Conservation (phyloP, 768 basidiomycete species). For the Lactarius quietus region DNA sequence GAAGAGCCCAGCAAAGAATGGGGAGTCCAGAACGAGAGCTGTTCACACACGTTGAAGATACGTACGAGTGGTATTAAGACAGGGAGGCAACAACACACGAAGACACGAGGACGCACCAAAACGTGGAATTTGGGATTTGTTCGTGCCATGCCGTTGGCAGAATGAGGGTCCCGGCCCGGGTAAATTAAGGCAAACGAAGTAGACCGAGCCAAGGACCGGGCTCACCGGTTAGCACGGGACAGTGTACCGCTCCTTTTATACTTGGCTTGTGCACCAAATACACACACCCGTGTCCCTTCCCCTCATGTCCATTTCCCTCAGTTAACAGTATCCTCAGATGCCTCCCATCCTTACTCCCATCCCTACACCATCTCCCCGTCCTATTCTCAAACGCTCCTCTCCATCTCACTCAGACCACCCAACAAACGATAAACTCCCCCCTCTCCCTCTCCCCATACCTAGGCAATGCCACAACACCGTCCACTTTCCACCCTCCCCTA, state of each 20-base stretch:
- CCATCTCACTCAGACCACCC: background rate
- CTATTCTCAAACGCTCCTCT: slow-evolving; percentile 26
- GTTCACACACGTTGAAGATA: background rate
- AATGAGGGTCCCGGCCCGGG: slow-evolving; percentile 3
- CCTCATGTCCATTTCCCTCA: slow-evolving; percentile 15
- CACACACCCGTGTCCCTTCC: background rate
- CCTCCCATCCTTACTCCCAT: slow-evolving; percentile 5
- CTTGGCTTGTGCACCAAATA: background rate
- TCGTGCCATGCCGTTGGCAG: background rate
- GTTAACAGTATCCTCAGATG: slow-evolving; percentile 7
- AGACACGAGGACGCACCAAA: slow-evolving; percentile 17
- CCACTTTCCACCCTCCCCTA: slow-evolving; percentile 44
- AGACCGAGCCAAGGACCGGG: slow-evolving; percentile 7
- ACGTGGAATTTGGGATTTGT: background rate
- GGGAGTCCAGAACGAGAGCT: background rate
- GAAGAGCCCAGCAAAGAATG: background rate
- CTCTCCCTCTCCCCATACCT: slow-evolving; percentile 4
- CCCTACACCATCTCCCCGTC: slow-evolving; percentile 19
- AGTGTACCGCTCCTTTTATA: background rate
- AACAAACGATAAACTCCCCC: background rate
- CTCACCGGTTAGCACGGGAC: background rate
- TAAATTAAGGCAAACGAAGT: background rate
- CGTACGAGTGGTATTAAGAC: background rate
- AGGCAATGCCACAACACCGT: slow-evolving; percentile 32
- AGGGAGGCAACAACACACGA: background rate